Conservation (phyloP, 1,139 yeast genomes). For the Saccharomyces pastorianus region DNA sequence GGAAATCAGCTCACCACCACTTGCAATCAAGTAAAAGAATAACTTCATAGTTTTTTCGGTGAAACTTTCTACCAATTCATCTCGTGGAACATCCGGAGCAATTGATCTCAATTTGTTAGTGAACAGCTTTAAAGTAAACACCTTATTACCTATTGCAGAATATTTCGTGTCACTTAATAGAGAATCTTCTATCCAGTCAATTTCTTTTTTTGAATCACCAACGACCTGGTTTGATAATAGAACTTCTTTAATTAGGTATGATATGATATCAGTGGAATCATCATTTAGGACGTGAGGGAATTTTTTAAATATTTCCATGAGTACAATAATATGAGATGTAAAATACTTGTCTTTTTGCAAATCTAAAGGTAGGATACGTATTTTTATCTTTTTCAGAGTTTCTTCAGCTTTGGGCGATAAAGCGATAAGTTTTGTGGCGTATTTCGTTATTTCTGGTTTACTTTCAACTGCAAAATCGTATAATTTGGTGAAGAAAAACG, state of each 20-base stretch:
- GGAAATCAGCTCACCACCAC: slow-evolving; percentile 74
- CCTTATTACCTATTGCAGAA: slow-evolving; percentile 38
- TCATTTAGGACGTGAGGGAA: slow-evolving; percentile 47
- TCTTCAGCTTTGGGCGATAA: slow-evolving; percentile 39
- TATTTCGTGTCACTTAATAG: slow-evolving; percentile 33
- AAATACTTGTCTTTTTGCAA: slow-evolving; percentile 33
- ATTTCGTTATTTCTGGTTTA: slow-evolving; percentile 54
- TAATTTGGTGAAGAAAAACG: slow-evolving; percentile 37
- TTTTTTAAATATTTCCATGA: slow-evolving; percentile 54
- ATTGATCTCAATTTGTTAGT: slow-evolving; percentile 54
- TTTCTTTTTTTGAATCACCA: slow-evolving; percentile 21
- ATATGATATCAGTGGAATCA: slow-evolving; percentile 50
- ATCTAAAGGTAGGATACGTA: slow-evolving; percentile 46
- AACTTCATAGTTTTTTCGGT: slow-evolving; percentile 63
- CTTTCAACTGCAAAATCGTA: slow-evolving; percentile 45
- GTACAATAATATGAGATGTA: slow-evolving; percentile 49
- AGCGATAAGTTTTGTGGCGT: slow-evolving; percentile 53
- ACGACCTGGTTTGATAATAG: slow-evolving; percentile 42
- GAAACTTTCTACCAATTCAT: slow-evolving; percentile 32
- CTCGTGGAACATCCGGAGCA: slow-evolving; percentile 25
- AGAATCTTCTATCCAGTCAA: slow-evolving; percentile 45
- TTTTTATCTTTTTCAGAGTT: slow-evolving; percentile 36
- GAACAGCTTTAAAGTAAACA: slow-evolving; percentile 51
- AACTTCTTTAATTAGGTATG: slow-evolving; percentile 52
- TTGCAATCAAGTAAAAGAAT: slow-evolving; percentile 57